Evolutionary conservation across 225 moss, liverwort and hornwort genomes (phyloP).

Genomic region (Pseudoscleropodium purum): DNA sequence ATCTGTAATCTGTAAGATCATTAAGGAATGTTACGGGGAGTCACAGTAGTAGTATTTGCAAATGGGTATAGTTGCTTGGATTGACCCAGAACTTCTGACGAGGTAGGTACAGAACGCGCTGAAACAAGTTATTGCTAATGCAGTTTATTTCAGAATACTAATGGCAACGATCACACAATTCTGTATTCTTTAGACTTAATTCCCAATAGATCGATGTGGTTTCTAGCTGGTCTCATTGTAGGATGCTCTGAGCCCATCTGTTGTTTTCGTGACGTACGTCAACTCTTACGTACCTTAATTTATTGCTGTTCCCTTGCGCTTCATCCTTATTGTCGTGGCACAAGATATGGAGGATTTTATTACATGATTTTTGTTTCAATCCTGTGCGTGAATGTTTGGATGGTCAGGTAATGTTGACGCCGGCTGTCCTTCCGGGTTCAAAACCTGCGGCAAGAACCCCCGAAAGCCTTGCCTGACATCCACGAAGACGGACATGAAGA

Average conservation of each 20-base stretch:
- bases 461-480: background rate
- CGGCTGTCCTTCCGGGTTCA: background rate
- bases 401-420: background rate
- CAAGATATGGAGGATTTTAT: background rate
- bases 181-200: background rate
- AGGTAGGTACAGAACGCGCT: background rate
- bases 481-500: background rate
- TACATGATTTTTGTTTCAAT: background rate
- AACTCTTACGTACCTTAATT: background rate
- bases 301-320: background rate
- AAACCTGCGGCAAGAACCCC: background rate
- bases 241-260: background rate
- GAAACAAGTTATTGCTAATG: background rate
- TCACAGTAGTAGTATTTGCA: background rate
- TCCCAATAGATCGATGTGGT: background rate
- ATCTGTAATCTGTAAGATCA: background rate
- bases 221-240: background rate
- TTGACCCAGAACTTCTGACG: background rate
- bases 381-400: background rate
- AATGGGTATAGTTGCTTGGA: background rate
- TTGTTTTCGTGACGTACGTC: background rate
- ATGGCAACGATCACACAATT: background rate
- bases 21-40: background rate
- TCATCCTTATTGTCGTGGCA: background rate
- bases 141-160: background rate